Conservation (phyloP, 331 rosid genomes). For the Rhamnella rubrinervis region DNA sequence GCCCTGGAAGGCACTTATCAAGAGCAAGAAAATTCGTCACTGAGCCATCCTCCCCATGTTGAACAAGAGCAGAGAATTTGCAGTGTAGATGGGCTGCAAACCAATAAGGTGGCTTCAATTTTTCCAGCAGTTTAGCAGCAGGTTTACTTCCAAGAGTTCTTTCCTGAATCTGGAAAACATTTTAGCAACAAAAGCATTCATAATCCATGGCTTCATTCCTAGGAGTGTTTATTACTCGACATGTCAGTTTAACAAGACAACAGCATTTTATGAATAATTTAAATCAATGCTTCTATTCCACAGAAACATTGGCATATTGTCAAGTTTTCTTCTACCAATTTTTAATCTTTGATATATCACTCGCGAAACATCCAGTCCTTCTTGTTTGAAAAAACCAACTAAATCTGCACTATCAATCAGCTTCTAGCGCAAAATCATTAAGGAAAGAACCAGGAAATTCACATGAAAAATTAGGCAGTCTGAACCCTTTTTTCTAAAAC, state of each 20-base stretch:
- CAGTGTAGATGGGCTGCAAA: constrained; percentile 97
- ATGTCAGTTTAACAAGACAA: no score
- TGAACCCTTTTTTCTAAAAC: not conserved
- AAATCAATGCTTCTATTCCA: not conserved
- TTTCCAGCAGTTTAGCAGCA: constrained; percentile 77
- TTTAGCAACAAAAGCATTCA: not conserved
- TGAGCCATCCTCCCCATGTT: constrained; percentile 85
- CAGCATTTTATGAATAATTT: no score
- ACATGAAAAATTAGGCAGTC: not conserved
- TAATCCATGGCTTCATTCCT: no score
- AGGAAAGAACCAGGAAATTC: not conserved
- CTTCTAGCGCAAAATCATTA: not conserved
- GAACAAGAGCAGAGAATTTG: constrained; percentile 94
- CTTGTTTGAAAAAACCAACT: not conserved
- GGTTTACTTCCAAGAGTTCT: constrained; percentile 79
- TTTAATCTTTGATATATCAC: not conserved
- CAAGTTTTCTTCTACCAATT: not conserved
- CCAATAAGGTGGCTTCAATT: constrained; percentile 85
- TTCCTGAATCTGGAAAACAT: constrained; percentile 60
- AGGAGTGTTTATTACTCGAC: no score
- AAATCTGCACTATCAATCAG: not conserved
- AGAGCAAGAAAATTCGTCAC: constrained; percentile 93
- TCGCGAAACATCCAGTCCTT: not conserved
- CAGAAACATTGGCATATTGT: not conserved
- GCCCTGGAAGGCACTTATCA: constrained; percentile 81